Conservation (phyloP, 345 rosid species). For the Sisymbrium altissimum region DNA sequence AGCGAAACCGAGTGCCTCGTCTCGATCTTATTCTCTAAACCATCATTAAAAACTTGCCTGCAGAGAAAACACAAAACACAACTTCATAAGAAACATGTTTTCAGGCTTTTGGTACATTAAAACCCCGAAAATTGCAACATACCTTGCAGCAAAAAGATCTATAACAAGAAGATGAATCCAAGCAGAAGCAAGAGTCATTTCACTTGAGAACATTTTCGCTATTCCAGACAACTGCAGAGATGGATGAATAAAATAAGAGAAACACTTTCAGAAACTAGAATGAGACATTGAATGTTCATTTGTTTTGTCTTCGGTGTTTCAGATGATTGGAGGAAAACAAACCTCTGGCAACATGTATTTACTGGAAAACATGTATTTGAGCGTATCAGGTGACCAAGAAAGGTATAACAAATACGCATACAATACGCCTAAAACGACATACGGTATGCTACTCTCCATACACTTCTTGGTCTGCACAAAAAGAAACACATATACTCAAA, state of each 20-base stretch:
- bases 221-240: slow-evolving; percentile 70
- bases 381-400: slow-evolving; percentile 84
- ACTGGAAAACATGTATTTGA: slow-evolving; percentile 64
- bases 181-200: slow-evolving; percentile 85
- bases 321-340: not conserved
- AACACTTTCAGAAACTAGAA: not conserved
- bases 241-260: not conserved
- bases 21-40: slow-evolving; percentile 67
- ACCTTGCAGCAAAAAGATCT: slow-evolving; percentile 97
- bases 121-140: not conserved
- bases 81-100: not conserved
- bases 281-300: too few relatives aligned
- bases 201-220: slow-evolving; percentile 79
- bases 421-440: slow-evolving; percentile 59
- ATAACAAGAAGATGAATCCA: slow-evolving; percentile 90
- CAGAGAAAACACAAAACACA: slow-evolving; percentile 4
- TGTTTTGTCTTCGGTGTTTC: not conserved
- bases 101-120: not conserved
- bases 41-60: slow-evolving; percentile 88
- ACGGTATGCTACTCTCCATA: slow-evolving; percentile 71
- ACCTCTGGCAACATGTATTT: slow-evolving; percentile 89
- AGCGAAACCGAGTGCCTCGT: slow-evolving; percentile 88
- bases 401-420: slow-evolving; percentile 72
- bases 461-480: slow-evolving; percentile 66
- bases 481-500: not conserved